Base-by-base conservation (phyloP, 768 basidiomycete genomes). In the Psilocybe azurescens region DNA sequence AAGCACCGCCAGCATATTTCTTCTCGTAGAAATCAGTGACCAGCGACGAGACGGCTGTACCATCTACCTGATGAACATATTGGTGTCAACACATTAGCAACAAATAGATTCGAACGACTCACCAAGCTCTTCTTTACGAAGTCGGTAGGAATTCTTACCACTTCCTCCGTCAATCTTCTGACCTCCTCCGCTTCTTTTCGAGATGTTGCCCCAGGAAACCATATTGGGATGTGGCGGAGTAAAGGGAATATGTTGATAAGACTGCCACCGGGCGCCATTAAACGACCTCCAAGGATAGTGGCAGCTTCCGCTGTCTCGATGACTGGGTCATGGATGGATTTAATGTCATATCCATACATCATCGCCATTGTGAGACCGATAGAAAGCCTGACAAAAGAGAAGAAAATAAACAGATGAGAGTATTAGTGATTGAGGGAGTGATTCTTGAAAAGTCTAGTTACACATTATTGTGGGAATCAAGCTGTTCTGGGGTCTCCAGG, bases 141-240 rank as follows among this genome's bases (percentile, higher is more conserved):
- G 10, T 55, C 28, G n/a, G 48, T 38, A 24, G 60, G 60, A 10
- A 55, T 54, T 24, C 20, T 55, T 39, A 49, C 20, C 33, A 61
- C 14, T 39, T 49, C 32, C 5, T 48, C 24, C 2, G 46, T 54
- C 20, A 61, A 24, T 8, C 14, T 46, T 24, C 28, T 50, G 10
- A 54, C 52, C 11, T 50, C 11, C 0, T 11, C 58, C 10, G 53
- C 57, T 2, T 14, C 39, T 33, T 53, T 51, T 8, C 36, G 44
- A 5, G 58, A 30, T 14, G 47, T 29, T 5, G 54, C 53, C n/a
- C 62, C 58, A 6, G 62, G 62, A 32, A 76, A 62, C 80, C 80
- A 81, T 0, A 64, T 58, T n/a, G 80, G 80, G 9, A 79, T 76
- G 59, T 56, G 20, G 30, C 72, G 69, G 9, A 81, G 72, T 51